Conservation (phyloP, 345 rosid species). For the Firmiana major region DNA sequence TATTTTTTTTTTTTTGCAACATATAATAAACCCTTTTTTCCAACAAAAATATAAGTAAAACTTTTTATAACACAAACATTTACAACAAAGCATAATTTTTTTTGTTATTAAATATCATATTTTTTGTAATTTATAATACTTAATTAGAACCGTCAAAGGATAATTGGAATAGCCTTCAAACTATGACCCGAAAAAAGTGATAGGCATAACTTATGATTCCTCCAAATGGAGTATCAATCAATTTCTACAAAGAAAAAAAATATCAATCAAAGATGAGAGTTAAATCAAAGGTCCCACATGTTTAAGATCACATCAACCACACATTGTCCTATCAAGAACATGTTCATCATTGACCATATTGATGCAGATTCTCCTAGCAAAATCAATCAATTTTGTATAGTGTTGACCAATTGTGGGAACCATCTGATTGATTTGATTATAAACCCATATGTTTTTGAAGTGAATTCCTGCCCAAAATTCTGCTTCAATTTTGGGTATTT, state of each 20-base stretch:
- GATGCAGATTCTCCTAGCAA: neutral
- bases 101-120: too few relatives aligned
- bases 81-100: too few relatives aligned
- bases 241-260: neutral
- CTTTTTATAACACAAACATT: too few relatives aligned
- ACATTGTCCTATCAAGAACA: neutral
- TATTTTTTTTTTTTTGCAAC: too few relatives aligned
- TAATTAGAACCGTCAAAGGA: too few relatives aligned
- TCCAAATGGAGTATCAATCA: neutral
- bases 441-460: neutral
- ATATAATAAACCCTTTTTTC: too few relatives aligned
- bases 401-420: neutral
- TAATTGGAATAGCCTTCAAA: too few relatives aligned
- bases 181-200: neutral
- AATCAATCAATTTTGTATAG: neutral
- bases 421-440: neutral
- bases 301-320: neutral
- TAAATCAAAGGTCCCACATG: neutral
- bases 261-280: neutral
- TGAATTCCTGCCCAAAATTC: neutral
- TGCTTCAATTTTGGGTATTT: neutral
- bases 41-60: too few relatives aligned
- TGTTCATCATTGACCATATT: neutral
- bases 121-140: too few relatives aligned
- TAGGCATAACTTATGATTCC: neutral